Evolutionary conservation across 202 grass and related monocot genomes (phyloP).

Genomic region (Cymbopogon flexuosus): DNA sequence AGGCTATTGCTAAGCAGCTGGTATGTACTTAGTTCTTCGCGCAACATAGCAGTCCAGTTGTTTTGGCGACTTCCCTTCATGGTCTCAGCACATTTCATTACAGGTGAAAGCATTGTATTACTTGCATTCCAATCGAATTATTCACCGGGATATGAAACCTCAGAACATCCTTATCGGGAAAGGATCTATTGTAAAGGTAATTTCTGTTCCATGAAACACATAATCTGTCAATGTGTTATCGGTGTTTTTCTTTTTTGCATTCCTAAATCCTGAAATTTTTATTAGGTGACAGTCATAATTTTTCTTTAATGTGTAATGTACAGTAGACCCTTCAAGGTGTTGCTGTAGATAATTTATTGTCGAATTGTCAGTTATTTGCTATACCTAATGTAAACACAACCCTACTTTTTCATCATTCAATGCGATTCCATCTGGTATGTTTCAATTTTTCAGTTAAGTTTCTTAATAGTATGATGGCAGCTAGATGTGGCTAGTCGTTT

Average conservation of each 20-base stretch:
- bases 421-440: neutral
- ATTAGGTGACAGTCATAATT: neutral
- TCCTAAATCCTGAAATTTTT: neutral
- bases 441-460: slow-evolving; percentile 1
- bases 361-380: neutral
- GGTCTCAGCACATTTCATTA: slow-evolving; percentile 15
- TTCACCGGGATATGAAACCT: slow-evolving; percentile 97
- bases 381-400: neutral
- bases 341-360: neutral
- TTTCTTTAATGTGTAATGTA: neutral
- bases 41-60: neutral
- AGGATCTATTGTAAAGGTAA: slow-evolving; percentile 92
- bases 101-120: slow-evolving; percentile 89
- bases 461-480: neutral
- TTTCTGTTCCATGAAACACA: neutral
- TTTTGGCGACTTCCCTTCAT: slow-evolving; percentile 31
- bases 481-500: neutral
- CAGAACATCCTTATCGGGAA: slow-evolving; percentile 96
- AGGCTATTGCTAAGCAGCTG: slow-evolving; percentile 95
- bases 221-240: neutral
- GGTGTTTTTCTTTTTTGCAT: neutral
- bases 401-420: neutral
- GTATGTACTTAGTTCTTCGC: slow-evolving; percentile 33
- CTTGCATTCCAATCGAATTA: slow-evolving; percentile 92
- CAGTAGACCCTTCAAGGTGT: neutral